Base-by-base conservation (phyloP, 305 asterid genomes). In the Fraxinus greggii region DNA sequence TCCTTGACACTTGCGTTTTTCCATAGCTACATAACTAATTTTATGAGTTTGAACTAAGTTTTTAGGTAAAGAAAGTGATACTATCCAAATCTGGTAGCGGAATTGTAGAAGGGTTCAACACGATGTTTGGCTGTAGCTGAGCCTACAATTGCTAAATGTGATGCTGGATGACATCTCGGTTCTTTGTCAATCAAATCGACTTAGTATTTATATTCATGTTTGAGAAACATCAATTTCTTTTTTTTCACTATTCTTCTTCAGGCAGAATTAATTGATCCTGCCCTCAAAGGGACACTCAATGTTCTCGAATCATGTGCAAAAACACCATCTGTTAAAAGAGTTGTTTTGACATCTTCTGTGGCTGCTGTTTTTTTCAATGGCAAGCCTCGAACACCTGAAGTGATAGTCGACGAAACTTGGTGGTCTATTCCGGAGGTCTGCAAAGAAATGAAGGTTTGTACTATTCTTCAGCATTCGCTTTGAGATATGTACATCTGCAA, bases 251-350 rank as follows among this genome's bases (percentile, higher is more conserved):
- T 4, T 56, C 28, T 83, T 40, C 28, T 32, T 19, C 91, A 90
- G 93, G 83, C 85, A 8, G 94, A 91, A 76, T 23, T 91, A 83
- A 87, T 91, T 77, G 93, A 90, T 76, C 95, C 95, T 79, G 93
- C 95, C 42, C 33, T 91, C 33, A 90, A 89, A 80, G 95, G 95
- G 78, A 91, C 95, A 2, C 92, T 90, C 72, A 91, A 91, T 69
- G 95, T 91, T 32, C 95, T 91, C 23, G 86, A 76, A 24, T 89
- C 95, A 32, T 88, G 90, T 76, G 91, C 91, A 1, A 90, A 84
- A 82, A 48, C 89, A 4, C 81, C 92, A 13, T 84, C 93, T 3
- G 83, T 90, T 5, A 91, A 51, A 51, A 51, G 61, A 51, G 61
- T 51, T 51, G 61, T 51, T 51, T 51, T 51, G 61, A 51, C 61